Percentiles rank a stretch among this genome's conserved stretches.
Evolutionary conservation across 805 yeast genomes (phyloP).

Genomic region (Sugiyamaella mastotermitis): DNA sequence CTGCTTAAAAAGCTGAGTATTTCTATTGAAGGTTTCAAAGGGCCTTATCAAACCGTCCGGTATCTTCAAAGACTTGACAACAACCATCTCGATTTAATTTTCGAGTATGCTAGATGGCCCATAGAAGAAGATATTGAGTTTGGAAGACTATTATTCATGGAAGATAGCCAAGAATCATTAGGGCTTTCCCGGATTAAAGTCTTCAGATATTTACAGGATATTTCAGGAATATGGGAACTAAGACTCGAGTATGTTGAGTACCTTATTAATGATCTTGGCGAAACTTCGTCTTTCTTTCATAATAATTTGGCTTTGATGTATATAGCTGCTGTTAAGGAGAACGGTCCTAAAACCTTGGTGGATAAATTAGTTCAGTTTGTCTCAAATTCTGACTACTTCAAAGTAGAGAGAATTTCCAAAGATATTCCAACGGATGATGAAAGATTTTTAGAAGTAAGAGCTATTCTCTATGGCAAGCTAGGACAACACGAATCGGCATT

Average conservation of each 20-base stretch:
- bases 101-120: slow-evolving; percentile 52
- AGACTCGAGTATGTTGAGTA: slow-evolving; percentile 48
- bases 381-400: slow-evolving; percentile 32
- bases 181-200: slow-evolving; percentile 50
- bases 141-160: slow-evolving; percentile 54
- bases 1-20: slow-evolving; percentile 41
- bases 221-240: slow-evolving; percentile 23
- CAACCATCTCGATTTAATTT: slow-evolving; percentile 45
- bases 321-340: slow-evolving; percentile 27
- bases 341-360: no score
- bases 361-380: slow-evolving; percentile 34
- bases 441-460: slow-evolving; percentile 38
- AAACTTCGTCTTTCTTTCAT: slow-evolving; percentile 35
- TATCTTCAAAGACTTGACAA: slow-evolving; percentile 20
- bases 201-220: slow-evolving; percentile 41
- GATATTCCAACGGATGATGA: slow-evolving; percentile 20
- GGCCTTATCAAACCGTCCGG: slow-evolving; percentile 19
- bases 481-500: slow-evolving; percentile 60
- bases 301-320: slow-evolving; percentile 43
- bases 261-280: slow-evolving; percentile 38
- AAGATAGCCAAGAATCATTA: slow-evolving; percentile 55
- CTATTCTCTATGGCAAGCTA: slow-evolving; percentile 52
- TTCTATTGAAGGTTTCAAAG: slow-evolving; percentile 12
- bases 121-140: slow-evolving; percentile 34
- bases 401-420: slow-evolving; percentile 33